These are phyloP conservation scores for Citeromyces siamensis DNA, from an alignment of 1,139 yeast species.

Conservation along the genomic window DNA sequence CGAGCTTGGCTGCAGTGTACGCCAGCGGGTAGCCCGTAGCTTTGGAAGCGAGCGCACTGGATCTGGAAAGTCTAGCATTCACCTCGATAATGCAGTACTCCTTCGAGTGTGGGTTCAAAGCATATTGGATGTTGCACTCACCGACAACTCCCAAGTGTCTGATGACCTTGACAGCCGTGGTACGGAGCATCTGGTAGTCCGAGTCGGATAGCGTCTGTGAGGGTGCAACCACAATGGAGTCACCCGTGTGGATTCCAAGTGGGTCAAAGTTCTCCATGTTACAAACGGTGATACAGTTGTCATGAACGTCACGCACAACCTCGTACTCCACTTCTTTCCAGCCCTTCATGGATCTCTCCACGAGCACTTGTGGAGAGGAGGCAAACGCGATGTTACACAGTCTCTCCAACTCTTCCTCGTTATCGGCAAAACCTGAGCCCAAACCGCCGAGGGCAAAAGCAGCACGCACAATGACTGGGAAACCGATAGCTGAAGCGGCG, in stretches of 20 bases:
- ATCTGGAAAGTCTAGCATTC: conserved; percentile 92
- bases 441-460: conserved; percentile 97
- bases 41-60: conserved; percentile 95
- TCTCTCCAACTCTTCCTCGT: conserved; percentile 71
- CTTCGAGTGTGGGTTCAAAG: conserved; percentile 88
- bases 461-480: conserved; percentile 94
- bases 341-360: conserved; percentile 94
- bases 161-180: conserved; percentile 94
- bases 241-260: conserved; percentile 97
- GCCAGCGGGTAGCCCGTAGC: conserved; percentile 99
- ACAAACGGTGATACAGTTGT: conserved; percentile 96
- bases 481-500: conserved; percentile 83
- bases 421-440: conserved; percentile 93
- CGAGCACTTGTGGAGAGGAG: conserved; percentile 87
- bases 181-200: conserved; percentile 95
- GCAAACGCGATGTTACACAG: conserved; percentile 84
- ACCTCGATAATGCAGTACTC: conserved; percentile 97
- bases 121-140: conserved; percentile 97
- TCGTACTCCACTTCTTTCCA: conserved; percentile 99
- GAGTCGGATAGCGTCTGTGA: conserved; percentile 95
- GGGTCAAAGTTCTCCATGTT: conserved; percentile 99
- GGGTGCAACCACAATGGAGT: conserved; percentile 97
- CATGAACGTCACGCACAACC: conserved; percentile 94
- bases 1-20: conserved; percentile 96
- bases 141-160: conserved; percentile 98